Percentiles rank a stretch among this genome's conserved stretches.
Conservation (phyloP, 768 basidiomycete species). For the Gelatoporia subvermispora region DNA sequence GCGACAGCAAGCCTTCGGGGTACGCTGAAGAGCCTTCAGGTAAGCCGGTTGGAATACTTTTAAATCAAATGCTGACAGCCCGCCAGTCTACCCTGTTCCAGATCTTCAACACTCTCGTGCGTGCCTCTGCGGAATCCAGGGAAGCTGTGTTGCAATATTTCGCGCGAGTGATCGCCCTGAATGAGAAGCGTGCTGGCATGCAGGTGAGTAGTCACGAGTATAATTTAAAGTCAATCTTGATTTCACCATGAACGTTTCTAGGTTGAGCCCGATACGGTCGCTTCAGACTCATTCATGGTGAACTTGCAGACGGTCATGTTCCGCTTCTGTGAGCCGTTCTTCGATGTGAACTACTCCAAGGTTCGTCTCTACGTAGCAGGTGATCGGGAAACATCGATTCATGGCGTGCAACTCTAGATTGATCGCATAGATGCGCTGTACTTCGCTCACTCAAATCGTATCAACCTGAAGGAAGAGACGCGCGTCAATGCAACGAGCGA, state of each 20-base stretch:
- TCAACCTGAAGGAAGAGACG: slow-evolving; percentile 85
- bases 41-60: slow-evolving; percentile 21
- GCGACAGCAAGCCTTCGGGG: slow-evolving; percentile 83
- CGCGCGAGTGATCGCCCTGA: slow-evolving; percentile 65
- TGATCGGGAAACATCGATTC: background rate
- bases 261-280: slow-evolving; percentile 83
- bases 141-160: slow-evolving; percentile 86
- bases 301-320: slow-evolving; percentile 82
- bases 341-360: slow-evolving; percentile 88
- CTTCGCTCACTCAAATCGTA: slow-evolving; percentile 65
- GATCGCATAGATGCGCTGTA: slow-evolving; percentile 86
- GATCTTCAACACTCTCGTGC: slow-evolving; percentile 83
- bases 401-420: slow-evolving; percentile 53
- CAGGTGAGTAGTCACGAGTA: slow-evolving; percentile 43
- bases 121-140: slow-evolving; percentile 70
- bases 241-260: slow-evolving; percentile 23
- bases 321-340: slow-evolving; percentile 89
- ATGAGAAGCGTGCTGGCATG: slow-evolving; percentile 86
- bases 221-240: background rate
- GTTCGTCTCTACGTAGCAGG: slow-evolving; percentile 31
- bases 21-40: slow-evolving; percentile 82
- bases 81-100: slow-evolving; percentile 70
- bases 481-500: slow-evolving; percentile 89
- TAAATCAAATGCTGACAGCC: background rate
- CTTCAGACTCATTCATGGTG: slow-evolving; percentile 89